phyloP scores from a whole-genome alignment of 495 filamentous ascomycete genomes.

The Durotheca rogersii region DNA sequence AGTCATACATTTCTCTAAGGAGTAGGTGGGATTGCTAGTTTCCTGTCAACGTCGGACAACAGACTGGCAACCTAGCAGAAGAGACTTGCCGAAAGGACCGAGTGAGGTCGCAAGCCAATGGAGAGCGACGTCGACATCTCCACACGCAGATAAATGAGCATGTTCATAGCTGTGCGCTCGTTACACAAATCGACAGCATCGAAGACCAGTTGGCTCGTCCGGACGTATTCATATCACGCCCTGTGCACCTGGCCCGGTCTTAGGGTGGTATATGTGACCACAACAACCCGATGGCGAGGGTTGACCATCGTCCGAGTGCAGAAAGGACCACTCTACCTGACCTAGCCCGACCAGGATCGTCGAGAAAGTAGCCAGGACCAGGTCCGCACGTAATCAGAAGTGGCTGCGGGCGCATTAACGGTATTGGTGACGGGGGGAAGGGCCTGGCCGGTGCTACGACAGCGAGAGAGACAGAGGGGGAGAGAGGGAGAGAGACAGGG shows the following conservation, averaged over 20 bases:
- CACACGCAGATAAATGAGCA: slow-evolving; percentile 17
- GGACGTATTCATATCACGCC: too few relatives aligned
- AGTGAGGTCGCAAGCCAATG: slow-evolving; percentile 9
- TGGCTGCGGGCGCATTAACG: too few relatives aligned
- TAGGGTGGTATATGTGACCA: neutral
- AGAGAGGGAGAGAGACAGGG: neutral
- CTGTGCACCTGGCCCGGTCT: too few relatives aligned
- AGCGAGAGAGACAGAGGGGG: too few relatives aligned
- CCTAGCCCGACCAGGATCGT: too few relatives aligned
- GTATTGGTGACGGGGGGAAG: too few relatives aligned
- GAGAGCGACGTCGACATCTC: slow-evolving; percentile 6
- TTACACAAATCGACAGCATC: slow-evolving; percentile 29
- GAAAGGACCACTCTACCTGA: too few relatives aligned
- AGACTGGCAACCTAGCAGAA: slow-evolving; percentile 12
- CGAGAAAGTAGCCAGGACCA: too few relatives aligned
- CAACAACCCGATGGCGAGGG: neutral
- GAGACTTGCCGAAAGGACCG: slow-evolving; percentile 2
- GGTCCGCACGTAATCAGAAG: too few relatives aligned
- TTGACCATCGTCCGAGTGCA: neutral
- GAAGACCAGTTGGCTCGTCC: neutral
- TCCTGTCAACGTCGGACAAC: slow-evolving; percentile 22
- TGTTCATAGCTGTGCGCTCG: slow-evolving; percentile 14
- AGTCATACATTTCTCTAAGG: too few relatives aligned
- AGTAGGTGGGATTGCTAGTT: slow-evolving; percentile 29
- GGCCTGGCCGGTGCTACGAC: too few relatives aligned